These are phyloP conservation scores for Coniferiporia weirii DNA, from an alignment of 1,284 basidiomycete species.

Conservation along the genomic window DNA sequence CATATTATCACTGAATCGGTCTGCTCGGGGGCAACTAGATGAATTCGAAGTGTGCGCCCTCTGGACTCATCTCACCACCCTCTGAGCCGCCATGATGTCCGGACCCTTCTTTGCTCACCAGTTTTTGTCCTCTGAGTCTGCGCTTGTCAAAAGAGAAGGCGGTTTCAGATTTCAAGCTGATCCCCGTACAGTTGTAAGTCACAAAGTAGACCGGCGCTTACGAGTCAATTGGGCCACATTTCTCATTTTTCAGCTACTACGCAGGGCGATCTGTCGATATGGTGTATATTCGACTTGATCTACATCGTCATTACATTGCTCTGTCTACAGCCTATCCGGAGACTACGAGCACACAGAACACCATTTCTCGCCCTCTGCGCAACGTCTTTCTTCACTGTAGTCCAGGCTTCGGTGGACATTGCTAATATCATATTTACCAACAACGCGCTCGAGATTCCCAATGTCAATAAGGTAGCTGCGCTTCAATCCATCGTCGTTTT, in stretches of 20 bases:
- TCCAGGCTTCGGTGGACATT: slow-evolving; percentile 1
- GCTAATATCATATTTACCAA: background rate
- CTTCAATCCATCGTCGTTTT: background rate
- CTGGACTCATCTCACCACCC: background rate
- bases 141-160: background rate
- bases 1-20: too few relatives aligned
- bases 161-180: background rate
- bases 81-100: background rate
- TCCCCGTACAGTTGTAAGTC: background rate
- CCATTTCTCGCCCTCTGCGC: slow-evolving; percentile 2
- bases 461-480: background rate
- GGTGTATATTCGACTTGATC: slow-evolving; percentile 12
- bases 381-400: slow-evolving; percentile 2
- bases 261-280: slow-evolving; percentile 8
- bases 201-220: background rate
- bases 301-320: slow-evolving; percentile 4
- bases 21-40: too few relatives aligned
- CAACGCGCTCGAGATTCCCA: background rate
- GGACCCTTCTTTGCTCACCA: background rate
- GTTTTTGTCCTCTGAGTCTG: background rate
- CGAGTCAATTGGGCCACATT: background rate
- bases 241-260: background rate
- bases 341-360: background rate
- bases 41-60: background rate
- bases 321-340: background rate